Evolutionary conservation across 75 land plant genomes (phyloP), one percentile per base, ranked within the genome.

Genomic region (Pinus tabuliformis): DNA sequence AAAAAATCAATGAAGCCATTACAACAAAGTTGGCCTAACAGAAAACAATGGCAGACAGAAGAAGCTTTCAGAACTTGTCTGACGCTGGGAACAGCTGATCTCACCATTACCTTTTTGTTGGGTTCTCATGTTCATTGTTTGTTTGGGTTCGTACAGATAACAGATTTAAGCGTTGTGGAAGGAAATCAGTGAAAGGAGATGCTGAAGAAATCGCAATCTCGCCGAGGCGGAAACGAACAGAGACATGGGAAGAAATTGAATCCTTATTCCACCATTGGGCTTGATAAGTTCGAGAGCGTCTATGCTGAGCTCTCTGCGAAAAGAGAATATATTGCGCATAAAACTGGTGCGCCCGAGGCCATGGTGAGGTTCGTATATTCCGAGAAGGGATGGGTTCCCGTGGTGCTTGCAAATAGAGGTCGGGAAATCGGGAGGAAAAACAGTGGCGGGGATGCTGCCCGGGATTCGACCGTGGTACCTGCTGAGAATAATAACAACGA

Each of bases 231-330:
- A 45, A 21, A 18, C 45, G 7, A 12, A 2, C 71, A 20, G 52
- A 36, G 71, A 45, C 30, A 7, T n/a, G 49, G 49, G 49, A 66
- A 20, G 39, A 18, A 20, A 7, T 20, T 7, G 8, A 76, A 76
- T 65, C 78, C 78, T 18, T 76, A 52, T 49, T 59, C 78, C 1
- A 20, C 56, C 37, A n/a, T 49, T 3, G 78, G 78, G 3, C 72
- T 76, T 28, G 78, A 76, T 4, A 76, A 62, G 39, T 76, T 76
- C 36, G 70, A 54, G 26, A n/a, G 15, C 21, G 42, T 76, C 52
- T 16, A 22, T 62, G 73, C 71, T 4, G 78, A 76, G 45, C 72
- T 76, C 8, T 39, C 62, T 28, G 78, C 78, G 0, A 76, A 24
- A 22, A 63, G 57, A 24, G 78, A 76, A 28, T 26, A 63, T 37